Percentiles rank a stretch among this genome's conserved stretches.
These are phyloP conservation scores for Zygotorulaspora sp. DNA, from an alignment of 805 yeast species.

Conservation along the genomic window DNA sequence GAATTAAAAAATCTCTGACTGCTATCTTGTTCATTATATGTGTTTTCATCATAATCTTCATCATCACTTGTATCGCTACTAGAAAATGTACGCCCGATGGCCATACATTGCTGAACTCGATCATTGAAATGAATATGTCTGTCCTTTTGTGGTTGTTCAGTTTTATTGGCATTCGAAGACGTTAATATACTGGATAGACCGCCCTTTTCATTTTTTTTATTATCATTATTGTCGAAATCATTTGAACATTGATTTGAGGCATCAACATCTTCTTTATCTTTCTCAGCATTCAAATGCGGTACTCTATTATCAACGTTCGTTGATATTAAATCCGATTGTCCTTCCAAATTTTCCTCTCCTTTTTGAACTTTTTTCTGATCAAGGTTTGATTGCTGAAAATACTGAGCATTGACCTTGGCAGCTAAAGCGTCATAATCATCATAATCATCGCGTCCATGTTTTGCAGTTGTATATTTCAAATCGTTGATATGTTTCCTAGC, in stretches of 20 bases:
- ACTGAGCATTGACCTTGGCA: constrained; percentile 37
- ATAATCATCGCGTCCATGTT: constrained; percentile 18
- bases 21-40: constrained; percentile 18
- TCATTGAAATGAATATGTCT: constrained; percentile 89
- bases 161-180: constrained; percentile 7
- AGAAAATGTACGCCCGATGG: constrained; percentile 41
- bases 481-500: constrained; percentile 57
- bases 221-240: neutral
- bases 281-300: neutral
- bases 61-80: constrained; percentile 17
- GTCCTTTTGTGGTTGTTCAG: constrained; percentile 13
- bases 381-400: constrained; percentile 12
- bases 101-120: constrained; percentile 91
- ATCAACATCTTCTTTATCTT: neutral
- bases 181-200: constrained; percentile 5
- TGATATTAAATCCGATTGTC: neutral
- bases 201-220: neutral
- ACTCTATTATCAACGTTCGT: neutral
- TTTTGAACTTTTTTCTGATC: neutral
- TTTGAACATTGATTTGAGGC: neutral
- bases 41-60: constrained; percentile 31
- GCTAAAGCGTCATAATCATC: constrained; percentile 36
- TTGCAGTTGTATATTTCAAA: constrained; percentile 21
- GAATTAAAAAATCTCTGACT: neutral
- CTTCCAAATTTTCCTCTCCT: neutral